Conservation (phyloP, 2,329 filamentous ascomycete genomes). For the Phyllosticta capitalensis region DNA sequence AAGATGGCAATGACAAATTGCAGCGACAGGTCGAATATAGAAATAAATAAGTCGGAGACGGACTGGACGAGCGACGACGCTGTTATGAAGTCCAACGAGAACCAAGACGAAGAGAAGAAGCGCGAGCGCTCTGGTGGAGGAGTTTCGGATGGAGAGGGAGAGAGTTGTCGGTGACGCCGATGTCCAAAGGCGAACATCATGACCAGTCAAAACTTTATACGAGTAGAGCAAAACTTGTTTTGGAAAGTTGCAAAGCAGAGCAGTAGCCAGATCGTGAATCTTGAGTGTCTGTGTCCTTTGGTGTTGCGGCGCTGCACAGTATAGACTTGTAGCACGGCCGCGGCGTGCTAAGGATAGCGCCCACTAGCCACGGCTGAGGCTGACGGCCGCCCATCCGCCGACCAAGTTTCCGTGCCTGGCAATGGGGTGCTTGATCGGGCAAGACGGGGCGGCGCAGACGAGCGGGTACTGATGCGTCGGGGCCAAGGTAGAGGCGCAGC, state of each 20-base stretch:
- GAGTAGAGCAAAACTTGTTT: background rate
- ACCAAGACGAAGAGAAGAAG: background rate
- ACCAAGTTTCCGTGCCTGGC: background rate
- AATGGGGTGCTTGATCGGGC: background rate
- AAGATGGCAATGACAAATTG: background rate
- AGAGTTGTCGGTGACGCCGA: constrained; percentile 3
- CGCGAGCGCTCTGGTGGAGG: background rate
- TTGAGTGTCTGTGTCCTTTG: constrained; percentile 6
- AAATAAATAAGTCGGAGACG: background rate
- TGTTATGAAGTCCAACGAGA: background rate
- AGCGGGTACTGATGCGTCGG: background rate
- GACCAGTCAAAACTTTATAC: background rate
- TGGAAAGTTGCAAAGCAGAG: background rate
- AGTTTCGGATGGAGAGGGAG: background rate
- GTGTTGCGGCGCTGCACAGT: constrained; percentile 6
- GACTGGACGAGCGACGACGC: background rate
- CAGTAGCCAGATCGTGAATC: constrained; percentile 8
- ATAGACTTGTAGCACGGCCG: background rate
- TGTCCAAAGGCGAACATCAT: background rate
- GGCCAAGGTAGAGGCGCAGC: background rate
- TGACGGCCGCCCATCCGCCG: background rate
- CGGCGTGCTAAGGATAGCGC: constrained; percentile 7
- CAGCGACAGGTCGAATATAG: background rate
- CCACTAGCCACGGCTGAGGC: constrained; percentile 11
- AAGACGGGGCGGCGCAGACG: background rate